Percentiles rank a stretch among this genome's conserved stretches.
These are phyloP conservation scores for Colletotrichum shisoi DNA, from an alignment of 2,329 filamentous ascomycete species.

Conservation along the genomic window DNA sequence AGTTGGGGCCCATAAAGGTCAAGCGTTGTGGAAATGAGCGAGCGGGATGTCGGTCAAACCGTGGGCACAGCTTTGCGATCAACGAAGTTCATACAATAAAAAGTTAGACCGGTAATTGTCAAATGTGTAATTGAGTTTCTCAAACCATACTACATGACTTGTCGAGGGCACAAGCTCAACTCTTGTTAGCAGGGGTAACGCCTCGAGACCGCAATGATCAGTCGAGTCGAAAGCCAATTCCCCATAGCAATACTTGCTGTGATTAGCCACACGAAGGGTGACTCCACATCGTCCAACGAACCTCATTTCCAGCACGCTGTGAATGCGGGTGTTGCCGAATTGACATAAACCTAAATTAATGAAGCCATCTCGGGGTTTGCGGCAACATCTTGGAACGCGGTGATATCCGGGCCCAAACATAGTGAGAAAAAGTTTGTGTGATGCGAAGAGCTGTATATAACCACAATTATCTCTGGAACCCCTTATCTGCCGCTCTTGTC, in stretches of 20 bases:
- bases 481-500: fast-evolving
- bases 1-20: too few species aligned
- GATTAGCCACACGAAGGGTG: slow-evolving; percentile 2
- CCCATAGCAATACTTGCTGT: neutral
- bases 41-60: too few species aligned
- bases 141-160: slow-evolving; percentile 10
- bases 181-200: slow-evolving; percentile 11
- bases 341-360: slow-evolving; percentile 21
- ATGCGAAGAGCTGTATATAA: neutral
- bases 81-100: neutral
- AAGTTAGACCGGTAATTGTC: neutral
- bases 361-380: slow-evolving; percentile 2
- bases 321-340: neutral
- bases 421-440: neutral
- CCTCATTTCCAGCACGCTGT: slow-evolving; percentile 15
- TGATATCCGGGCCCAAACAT: too few species aligned
- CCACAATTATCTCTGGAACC: neutral
- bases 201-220: neutral
- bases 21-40: too few species aligned
- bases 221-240: neutral
- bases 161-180: neutral
- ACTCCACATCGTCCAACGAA: slow-evolving; percentile 7
- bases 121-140: slow-evolving; percentile 10
- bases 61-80: too few species aligned
- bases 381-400: neutral